phyloP scores from a whole-genome alignment of 768 basidiomycete genomes.

The Coprinopsis sp. region DNA sequence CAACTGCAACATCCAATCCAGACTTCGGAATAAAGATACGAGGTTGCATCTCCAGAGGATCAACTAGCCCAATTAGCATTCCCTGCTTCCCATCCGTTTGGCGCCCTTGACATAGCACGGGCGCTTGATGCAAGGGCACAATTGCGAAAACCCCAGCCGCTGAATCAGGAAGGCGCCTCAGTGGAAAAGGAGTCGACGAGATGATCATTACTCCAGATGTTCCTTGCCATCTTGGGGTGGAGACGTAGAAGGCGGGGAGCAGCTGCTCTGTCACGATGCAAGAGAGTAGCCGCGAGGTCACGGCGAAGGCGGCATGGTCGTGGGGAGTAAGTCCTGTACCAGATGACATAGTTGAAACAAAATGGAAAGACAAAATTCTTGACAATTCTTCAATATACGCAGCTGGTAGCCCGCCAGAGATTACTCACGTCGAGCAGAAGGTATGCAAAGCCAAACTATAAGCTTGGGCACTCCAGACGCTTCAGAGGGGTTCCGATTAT shows the following conservation, averaged over 20 bases:
- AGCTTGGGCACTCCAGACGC: too few relatives aligned
- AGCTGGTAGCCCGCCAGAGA: too few relatives aligned
- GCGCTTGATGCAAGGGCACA: constrained; percentile 42
- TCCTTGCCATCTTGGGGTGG: constrained; percentile 19
- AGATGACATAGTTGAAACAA: constrained; percentile 28
- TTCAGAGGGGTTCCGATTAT: too few relatives aligned
- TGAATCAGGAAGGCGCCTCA: constrained; percentile 28
- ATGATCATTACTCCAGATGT: constrained; percentile 35
- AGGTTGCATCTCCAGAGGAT: constrained; percentile 56
- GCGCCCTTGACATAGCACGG: constrained; percentile 34
- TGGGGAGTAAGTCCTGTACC: constrained; percentile 30
- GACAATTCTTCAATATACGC: too few relatives aligned
- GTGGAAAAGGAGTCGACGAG: constrained; percentile 30
- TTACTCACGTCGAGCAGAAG: too few relatives aligned
- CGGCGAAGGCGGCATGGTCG: constrained; percentile 41
- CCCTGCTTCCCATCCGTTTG: constrained; percentile 29
- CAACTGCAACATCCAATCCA: neutral
- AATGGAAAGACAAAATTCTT: neutral
- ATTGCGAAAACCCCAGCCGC: constrained; percentile 43
- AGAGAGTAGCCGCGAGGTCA: constrained; percentile 43
- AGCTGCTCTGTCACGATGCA: constrained; percentile 47
- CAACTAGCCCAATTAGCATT: constrained; percentile 40
- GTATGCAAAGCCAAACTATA: too few relatives aligned
- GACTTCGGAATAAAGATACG: constrained; percentile 31
- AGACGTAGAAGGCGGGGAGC: constrained; percentile 38